These are phyloP conservation scores for Camellia oleifera DNA, from an alignment of 179 eudicot genomes.

Conservation along the genomic window DNA sequence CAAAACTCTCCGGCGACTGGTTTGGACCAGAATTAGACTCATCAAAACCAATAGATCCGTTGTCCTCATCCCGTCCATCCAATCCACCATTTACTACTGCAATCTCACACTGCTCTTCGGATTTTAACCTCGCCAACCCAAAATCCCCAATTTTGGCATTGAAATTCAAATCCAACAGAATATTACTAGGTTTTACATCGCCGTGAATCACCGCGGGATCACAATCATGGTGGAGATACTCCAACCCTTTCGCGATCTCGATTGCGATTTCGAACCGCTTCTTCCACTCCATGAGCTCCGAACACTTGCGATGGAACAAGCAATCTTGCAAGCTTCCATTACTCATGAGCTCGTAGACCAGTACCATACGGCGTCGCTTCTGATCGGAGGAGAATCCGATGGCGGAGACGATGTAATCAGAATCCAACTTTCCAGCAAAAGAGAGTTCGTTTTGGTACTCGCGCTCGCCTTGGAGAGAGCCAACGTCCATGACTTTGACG, in stretches of 20 bases:
- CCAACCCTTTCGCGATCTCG: constrained; percentile 65
- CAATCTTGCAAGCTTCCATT: constrained; percentile 91
- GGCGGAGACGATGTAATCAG: constrained; percentile 45
- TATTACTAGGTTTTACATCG: constrained; percentile 88
- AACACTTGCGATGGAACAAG: constrained; percentile 48
- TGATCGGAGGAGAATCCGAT: constrained; percentile 69
- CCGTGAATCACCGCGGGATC: constrained; percentile 81
- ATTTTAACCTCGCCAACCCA: constrained; percentile 75
- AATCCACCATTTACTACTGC: constrained; percentile 30
- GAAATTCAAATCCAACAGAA: constrained; percentile 58
- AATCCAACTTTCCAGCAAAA: constrained; percentile 46
- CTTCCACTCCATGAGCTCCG: constrained; percentile 55
- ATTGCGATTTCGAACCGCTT: constrained; percentile 49
- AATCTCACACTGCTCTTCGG: constrained; percentile 31
- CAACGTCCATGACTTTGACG: constrained; percentile 72
- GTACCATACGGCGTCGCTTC: constrained; percentile 59
- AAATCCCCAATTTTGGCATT: constrained; percentile 81
- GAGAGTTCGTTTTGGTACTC: constrained; percentile 90
- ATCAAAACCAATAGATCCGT: constrained; percentile 51
- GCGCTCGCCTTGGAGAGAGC: constrained; percentile 86
- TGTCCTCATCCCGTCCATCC: constrained; percentile 65
- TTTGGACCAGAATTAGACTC: constrained; percentile 45
- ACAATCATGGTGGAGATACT: constrained; percentile 66
- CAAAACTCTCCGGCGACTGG: constrained; percentile 58
- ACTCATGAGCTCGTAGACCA: constrained; percentile 76